A percentile compares a stretch with the other conserved stretches of the same genome.
Conservation (phyloP, 192 early-diverging fungal genomes). For the Backusella mclennaniae region DNA sequence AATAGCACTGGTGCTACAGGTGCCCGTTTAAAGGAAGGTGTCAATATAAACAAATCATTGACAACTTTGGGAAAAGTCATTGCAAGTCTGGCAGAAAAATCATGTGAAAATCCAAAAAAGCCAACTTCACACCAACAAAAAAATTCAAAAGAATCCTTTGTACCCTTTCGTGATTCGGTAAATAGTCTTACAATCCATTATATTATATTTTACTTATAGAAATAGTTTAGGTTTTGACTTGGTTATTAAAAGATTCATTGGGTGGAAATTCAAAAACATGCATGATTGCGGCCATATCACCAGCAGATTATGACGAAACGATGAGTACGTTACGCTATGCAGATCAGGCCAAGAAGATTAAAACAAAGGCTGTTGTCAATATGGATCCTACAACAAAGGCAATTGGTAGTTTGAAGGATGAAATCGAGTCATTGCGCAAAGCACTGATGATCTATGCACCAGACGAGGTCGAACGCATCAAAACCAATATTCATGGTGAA, state of each 20-base stretch:
- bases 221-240: conserved; percentile 61
- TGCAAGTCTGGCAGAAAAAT: conserved; percentile 72
- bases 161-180: conserved; percentile 94
- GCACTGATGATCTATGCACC: conserved; percentile 48
- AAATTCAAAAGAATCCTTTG: conserved; percentile 49
- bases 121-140: conserved; percentile 22
- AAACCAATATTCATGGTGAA: not conserved
- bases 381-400: conserved; percentile 79
- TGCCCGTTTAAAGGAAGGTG: conserved; percentile 84
- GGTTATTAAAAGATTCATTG: conserved; percentile 80
- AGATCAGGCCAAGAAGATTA: conserved; percentile 87
- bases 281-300: conserved; percentile 80
- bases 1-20: conserved; percentile 85
- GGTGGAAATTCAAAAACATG: conserved; percentile 84
- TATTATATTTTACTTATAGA: not conserved
- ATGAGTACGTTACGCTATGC: conserved; percentile 87
- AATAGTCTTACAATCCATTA: not conserved
- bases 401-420: conserved; percentile 80
- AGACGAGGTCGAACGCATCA: conserved; percentile 22
- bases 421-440: conserved; percentile 64
- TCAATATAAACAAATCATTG: conserved; percentile 93
- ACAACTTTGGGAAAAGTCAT: conserved; percentile 95
- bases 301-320: conserved; percentile 73
- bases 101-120: conserved; percentile 31
- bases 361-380: conserved; percentile 90